A percentile compares a stretch with the other conserved stretches of the same genome.
Evolutionary conservation across 2,329 filamentous ascomycete species (phyloP).

Genomic region (Sclerotiophoma versabilis): DNA sequence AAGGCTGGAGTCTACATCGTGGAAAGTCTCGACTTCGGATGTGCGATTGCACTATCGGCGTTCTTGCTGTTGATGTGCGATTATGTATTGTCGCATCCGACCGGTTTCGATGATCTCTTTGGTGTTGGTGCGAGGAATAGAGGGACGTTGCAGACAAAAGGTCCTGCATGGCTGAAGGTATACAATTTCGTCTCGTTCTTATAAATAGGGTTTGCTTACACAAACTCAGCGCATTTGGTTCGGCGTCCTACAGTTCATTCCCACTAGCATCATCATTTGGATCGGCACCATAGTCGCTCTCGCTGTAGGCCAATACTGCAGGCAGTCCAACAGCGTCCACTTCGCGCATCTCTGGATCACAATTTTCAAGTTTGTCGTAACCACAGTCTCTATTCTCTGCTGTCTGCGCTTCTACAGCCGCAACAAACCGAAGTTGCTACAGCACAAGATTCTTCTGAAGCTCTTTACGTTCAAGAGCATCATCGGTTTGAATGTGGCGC

Average conservation of each 20-base stretch:
- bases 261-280: slow-evolving; percentile 38
- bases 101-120: slow-evolving; percentile 41
- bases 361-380: slow-evolving; percentile 29
- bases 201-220: background rate
- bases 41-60: slow-evolving; percentile 37
- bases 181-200: background rate
- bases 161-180: slow-evolving; percentile 40
- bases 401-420: slow-evolving; percentile 35
- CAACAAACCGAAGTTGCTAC: slow-evolving; percentile 28
- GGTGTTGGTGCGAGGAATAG: slow-evolving; percentile 25
- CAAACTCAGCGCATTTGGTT: slow-evolving; percentile 37
- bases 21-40: slow-evolving; percentile 36
- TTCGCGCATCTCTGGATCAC: slow-evolving; percentile 44
- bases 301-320: slow-evolving; percentile 38
- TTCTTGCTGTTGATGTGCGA: slow-evolving; percentile 45
- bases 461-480: slow-evolving; percentile 43
- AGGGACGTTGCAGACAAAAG: slow-evolving; percentile 19
- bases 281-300: slow-evolving; percentile 32
- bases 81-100: slow-evolving; percentile 32
- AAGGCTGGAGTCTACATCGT: slow-evolving; percentile 29
- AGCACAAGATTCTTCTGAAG: slow-evolving; percentile 39
- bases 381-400: slow-evolving; percentile 28
- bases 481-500: slow-evolving; percentile 39
- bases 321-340: slow-evolving; percentile 35
- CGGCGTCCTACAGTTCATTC: slow-evolving; percentile 43